Evolutionary conservation across 371 early-diverging fungal genomes (phyloP).

Genomic region (Haplosporangium sp.): DNA sequence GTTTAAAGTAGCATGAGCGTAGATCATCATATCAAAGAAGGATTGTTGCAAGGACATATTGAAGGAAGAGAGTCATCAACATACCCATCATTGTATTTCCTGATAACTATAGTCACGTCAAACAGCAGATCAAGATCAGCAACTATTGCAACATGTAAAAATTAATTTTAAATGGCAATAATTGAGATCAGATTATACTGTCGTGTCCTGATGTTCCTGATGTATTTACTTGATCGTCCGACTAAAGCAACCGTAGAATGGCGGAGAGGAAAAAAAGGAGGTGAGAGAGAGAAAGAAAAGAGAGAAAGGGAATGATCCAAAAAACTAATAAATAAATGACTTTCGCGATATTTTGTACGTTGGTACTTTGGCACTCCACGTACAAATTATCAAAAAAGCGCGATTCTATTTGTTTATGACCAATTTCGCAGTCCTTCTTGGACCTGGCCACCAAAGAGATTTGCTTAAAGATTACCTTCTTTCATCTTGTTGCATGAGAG

Average conservation of each 20-base stretch:
- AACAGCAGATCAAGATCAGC: not conserved
- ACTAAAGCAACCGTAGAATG: too few relatives aligned
- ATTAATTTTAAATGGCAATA: not conserved
- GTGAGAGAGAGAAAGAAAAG: not conserved
- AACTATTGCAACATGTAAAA: not conserved
- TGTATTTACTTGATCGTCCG: not conserved
- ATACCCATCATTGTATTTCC: constrained; percentile 2
- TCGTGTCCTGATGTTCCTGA: not conserved
- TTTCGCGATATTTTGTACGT: not conserved
- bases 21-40: constrained; percentile 34
- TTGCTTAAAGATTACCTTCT: not conserved
- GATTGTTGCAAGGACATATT: not conserved
- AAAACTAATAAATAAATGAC: not conserved
- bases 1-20: constrained; percentile 53
- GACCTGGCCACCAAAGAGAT: not conserved
- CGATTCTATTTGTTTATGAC: not conserved
- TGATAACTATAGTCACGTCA: not conserved
- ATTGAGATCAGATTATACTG: not conserved
- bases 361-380: not conserved
- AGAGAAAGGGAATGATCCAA: not conserved
- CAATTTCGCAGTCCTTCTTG: not conserved
- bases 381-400: not conserved
- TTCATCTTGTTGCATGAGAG: not conserved
- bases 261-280: not conserved
- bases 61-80: too few relatives aligned